Evolutionary conservation across 2,329 filamentous ascomycete species (phyloP).

Genomic region (Colletotrichum cuscutae): DNA sequence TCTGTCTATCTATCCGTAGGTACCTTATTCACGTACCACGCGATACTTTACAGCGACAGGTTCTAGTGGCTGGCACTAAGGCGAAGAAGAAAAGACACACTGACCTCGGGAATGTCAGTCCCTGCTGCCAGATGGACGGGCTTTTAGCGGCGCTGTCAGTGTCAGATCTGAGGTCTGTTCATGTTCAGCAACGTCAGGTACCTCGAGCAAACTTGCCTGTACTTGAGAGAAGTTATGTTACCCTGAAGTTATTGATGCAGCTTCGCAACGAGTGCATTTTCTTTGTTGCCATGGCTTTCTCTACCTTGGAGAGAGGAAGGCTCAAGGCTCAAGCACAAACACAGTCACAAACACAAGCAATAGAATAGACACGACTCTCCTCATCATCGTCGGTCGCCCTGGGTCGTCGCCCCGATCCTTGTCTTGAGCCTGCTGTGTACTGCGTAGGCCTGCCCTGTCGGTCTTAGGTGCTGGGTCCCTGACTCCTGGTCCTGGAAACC

Average conservation of each 20-base stretch:
- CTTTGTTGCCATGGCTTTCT: background rate
- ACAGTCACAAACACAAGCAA: background rate
- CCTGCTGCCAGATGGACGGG: background rate
- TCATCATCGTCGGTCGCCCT: background rate
- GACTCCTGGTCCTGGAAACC: background rate
- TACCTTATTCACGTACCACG: background rate
- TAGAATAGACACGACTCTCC: background rate
- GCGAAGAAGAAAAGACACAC: background rate
- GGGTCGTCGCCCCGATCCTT: background rate
- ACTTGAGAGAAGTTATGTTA: too few relatives aligned
- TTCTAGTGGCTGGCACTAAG: background rate
- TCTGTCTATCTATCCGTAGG: background rate
- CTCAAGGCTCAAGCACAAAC: background rate
- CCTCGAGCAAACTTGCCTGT: background rate
- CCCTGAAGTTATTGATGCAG: background rate
- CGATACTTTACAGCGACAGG: background rate
- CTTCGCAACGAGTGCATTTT: background rate
- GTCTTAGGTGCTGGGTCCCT: background rate
- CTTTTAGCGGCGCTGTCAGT: conserved; percentile 12
- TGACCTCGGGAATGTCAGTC: background rate
- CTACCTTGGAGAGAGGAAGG: too few relatives aligned
- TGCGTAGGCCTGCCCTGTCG: conserved; percentile 5
- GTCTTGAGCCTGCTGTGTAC: too few relatives aligned
- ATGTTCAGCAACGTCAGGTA: background rate
- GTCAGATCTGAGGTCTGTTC: background rate